Percentiles rank a stretch among this genome's conserved stretches.
phyloP scores from a whole-genome alignment of 345 rosid genomes.

The Crucihimalaya himalaica region DNA sequence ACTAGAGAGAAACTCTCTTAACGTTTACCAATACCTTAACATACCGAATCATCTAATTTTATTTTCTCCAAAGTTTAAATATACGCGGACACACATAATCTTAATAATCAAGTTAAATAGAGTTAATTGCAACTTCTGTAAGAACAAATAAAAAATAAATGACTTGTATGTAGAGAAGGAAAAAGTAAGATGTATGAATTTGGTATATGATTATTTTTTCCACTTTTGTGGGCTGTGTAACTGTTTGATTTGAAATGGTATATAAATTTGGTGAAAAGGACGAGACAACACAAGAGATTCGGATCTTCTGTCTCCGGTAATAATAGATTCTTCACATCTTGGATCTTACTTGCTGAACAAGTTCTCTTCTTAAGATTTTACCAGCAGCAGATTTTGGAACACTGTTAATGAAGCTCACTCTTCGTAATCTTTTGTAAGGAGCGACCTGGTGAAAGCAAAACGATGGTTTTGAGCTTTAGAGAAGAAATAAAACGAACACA shows the following conservation, averaged over 20 bases:
- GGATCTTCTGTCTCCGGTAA: neutral
- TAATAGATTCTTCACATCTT: constrained; percentile 50
- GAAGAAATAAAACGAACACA: constrained; percentile 3
- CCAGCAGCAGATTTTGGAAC: constrained; percentile 89
- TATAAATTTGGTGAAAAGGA: neutral
- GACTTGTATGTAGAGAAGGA: neutral
- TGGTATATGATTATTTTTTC: neutral
- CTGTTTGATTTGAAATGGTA: constrained; percentile 1
- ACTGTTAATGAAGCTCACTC: constrained; percentile 60
- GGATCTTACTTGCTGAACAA: constrained; percentile 61
- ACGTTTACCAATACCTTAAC: neutral
- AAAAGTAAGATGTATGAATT: neutral
- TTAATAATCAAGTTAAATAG: neutral
- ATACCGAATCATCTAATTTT: neutral
- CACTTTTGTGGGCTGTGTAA: constrained; percentile 1
- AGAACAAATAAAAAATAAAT: neutral
- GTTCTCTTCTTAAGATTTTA: constrained; percentile 82
- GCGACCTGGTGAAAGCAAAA: constrained; percentile 61
- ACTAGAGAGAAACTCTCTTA: neutral
- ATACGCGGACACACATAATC: neutral
- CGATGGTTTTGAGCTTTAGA: neutral
- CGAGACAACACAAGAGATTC: constrained; percentile 9
- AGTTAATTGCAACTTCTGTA: neutral
- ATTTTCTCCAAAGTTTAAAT: neutral
- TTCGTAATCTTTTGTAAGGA: constrained; percentile 70